These are phyloP conservation scores for Coniochaeta pulveracea DNA, from an alignment of 2,329 filamentous ascomycete genomes.

Conservation along the genomic window DNA sequence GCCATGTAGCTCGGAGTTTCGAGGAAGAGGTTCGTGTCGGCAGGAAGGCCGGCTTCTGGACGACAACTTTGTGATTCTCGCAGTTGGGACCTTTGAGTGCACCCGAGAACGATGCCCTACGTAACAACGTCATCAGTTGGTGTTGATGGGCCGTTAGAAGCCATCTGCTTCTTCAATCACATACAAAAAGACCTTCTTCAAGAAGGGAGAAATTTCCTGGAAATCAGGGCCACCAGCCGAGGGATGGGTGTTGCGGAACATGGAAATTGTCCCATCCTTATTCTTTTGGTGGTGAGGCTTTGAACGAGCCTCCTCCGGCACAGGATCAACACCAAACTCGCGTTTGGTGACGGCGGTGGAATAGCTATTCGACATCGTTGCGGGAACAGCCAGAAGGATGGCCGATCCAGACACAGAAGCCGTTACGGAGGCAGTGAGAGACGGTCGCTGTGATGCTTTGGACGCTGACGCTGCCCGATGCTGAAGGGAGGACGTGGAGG, in stretches of 20 bases:
- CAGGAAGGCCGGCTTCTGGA: conserved; percentile 58
- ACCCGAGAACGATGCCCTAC: conserved; percentile 17
- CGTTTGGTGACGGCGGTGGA: conserved; percentile 21
- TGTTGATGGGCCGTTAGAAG: neutral
- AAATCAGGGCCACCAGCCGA: conserved; percentile 22
- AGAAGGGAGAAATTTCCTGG: conserved; percentile 11
- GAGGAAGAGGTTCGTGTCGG: conserved; percentile 40
- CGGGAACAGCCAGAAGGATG: neutral
- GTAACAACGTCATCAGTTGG: neutral
- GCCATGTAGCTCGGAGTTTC: conserved; percentile 77
- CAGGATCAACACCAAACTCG: conserved; percentile 18
- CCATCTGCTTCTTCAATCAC: conserved; percentile 8
- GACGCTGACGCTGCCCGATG: too few relatives aligned
- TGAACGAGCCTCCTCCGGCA: conserved; percentile 28
- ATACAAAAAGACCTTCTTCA: conserved; percentile 24
- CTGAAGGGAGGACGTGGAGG: too few relatives aligned
- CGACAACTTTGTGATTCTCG: conserved; percentile 51
- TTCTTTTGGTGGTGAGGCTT: conserved; percentile 36
- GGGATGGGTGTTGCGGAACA: conserved; percentile 41
- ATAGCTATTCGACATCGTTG: conserved; percentile 13
- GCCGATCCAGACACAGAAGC: neutral
- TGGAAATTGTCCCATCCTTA: conserved; percentile 24
- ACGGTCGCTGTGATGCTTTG: too few relatives aligned
- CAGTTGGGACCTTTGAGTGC: conserved; percentile 43
- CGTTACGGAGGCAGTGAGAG: neutral